Conservation (phyloP, 768 basidiomycete genomes). For the Lepiota subincarnata region DNA sequence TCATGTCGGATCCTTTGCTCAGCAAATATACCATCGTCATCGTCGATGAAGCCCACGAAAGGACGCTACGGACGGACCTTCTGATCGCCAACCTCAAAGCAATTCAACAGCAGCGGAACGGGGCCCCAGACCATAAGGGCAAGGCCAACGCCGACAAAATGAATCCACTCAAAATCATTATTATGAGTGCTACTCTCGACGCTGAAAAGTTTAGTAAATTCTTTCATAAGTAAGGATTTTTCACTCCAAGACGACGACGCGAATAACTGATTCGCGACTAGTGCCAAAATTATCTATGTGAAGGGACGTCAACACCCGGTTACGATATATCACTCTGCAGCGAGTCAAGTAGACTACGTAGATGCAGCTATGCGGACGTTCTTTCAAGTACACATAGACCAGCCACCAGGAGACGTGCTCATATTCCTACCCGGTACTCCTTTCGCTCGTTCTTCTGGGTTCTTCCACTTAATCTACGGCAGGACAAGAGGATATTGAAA, state of each 20-base stretch:
- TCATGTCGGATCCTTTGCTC: constrained; percentile 73
- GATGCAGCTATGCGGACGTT: constrained; percentile 90
- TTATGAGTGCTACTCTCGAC: constrained; percentile 98
- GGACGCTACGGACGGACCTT: constrained; percentile 91
- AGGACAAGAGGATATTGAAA: constrained; percentile 98
- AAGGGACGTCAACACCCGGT: constrained; percentile 94
- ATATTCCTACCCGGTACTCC: constrained; percentile 83
- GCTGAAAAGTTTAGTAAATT: constrained; percentile 92
- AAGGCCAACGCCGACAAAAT: constrained; percentile 40
- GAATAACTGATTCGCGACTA: constrained; percentile 23
- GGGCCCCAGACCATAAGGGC: constrained; percentile 28
- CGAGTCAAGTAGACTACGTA: constrained; percentile 77
- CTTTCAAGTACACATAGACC: constrained; percentile 86
- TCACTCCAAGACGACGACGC: not conserved
- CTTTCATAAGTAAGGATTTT: constrained; percentile 64
- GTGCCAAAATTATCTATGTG: constrained; percentile 86
- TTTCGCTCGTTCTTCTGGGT: not conserved
- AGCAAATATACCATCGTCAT: constrained; percentile 83
- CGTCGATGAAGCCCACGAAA: constrained; percentile 96
- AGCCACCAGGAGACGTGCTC: constrained; percentile 81
- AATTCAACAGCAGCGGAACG: constrained; percentile 68
- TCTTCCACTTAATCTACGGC: constrained; percentile 1
- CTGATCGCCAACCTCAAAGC: constrained; percentile 87
- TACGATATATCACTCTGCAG: constrained; percentile 71
- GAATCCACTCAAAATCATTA: constrained; percentile 82